Evolutionary conservation across 768 basidiomycete species (phyloP).

Genomic region (Naematelia aurantialba): DNA sequence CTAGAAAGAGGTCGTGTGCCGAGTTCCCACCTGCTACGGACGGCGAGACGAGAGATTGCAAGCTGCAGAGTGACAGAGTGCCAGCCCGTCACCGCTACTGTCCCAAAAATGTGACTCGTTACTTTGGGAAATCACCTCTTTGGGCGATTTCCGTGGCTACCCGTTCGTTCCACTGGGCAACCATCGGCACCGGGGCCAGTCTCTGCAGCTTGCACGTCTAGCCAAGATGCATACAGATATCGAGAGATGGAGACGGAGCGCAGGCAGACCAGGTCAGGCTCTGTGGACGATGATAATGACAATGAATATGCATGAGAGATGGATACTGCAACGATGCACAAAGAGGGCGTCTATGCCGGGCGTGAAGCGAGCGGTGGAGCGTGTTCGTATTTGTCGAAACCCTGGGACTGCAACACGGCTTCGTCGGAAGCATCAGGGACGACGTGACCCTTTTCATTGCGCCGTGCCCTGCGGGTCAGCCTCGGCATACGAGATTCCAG

Average conservation of each 20-base stretch:
- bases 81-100: background rate
- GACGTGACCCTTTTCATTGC: slow-evolving; percentile 77
- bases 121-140: background rate
- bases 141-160: background rate
- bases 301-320: too few relatives aligned
- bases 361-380: background rate
- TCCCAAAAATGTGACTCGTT: background rate
- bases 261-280: background rate
- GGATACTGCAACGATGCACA: background rate
- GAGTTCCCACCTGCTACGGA: too few relatives aligned
- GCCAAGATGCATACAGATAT: too few relatives aligned
- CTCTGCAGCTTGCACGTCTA: too few relatives aligned
- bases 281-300: too few relatives aligned
- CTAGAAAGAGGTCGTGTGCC: too few relatives aligned
- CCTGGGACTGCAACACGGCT: slow-evolving; percentile 72
- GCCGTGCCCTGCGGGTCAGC: slow-evolving; percentile 62
- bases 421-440: slow-evolving; percentile 85
- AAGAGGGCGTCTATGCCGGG: background rate
- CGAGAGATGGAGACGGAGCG: background rate
- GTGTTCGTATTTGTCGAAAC: slow-evolving; percentile 53
- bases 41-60: background rate
- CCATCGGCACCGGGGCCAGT: too few relatives aligned
- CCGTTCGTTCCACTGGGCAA: too few relatives aligned
- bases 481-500: background rate
- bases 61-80: background rate